Evolutionary conservation across 148 eudicot species (phyloP).

Genomic region (Spergularia marina): DNA sequence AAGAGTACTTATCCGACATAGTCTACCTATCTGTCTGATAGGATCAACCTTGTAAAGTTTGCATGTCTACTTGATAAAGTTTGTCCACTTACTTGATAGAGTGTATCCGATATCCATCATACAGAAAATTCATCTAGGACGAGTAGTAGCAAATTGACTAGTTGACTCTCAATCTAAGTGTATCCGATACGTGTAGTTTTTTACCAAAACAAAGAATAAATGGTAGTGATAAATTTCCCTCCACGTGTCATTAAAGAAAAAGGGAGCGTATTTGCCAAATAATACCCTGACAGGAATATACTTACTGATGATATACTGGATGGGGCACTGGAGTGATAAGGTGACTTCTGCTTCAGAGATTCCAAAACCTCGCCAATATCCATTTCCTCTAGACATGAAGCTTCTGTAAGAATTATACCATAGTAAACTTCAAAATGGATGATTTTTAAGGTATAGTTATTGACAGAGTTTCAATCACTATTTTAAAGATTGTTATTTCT

Average conservation of each 20-base stretch:
- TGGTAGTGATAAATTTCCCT: not conserved
- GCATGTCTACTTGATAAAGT: too few species aligned
- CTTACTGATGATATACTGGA: slow-evolving; percentile 75
- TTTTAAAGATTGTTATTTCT: not conserved
- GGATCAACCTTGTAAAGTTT: too few species aligned
- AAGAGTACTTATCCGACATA: too few species aligned
- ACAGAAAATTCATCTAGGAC: too few species aligned
- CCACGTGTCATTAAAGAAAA: not conserved
- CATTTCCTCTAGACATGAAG: slow-evolving; percentile 44
- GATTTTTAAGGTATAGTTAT: not conserved
- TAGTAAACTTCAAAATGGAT: slow-evolving; percentile 17
- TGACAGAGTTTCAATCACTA: not conserved
- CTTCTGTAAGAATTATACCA: slow-evolving; percentile 35
- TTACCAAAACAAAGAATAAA: too few species aligned
- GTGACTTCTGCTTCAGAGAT: slow-evolving; percentile 50
- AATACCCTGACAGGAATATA: slow-evolving; percentile 3
- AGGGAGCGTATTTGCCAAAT: not conserved
- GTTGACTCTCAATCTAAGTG: too few species aligned
- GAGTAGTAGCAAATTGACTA: too few species aligned
- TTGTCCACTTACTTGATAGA: too few species aligned
- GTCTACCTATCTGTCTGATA: too few species aligned
- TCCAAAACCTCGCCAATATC: slow-evolving; percentile 55
- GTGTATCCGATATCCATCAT: too few species aligned
- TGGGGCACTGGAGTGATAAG: slow-evolving; percentile 38
- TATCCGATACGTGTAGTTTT: too few species aligned